Conservation (phyloP, 306 rosid genomes). For the Lathyrus oleraceus region DNA sequence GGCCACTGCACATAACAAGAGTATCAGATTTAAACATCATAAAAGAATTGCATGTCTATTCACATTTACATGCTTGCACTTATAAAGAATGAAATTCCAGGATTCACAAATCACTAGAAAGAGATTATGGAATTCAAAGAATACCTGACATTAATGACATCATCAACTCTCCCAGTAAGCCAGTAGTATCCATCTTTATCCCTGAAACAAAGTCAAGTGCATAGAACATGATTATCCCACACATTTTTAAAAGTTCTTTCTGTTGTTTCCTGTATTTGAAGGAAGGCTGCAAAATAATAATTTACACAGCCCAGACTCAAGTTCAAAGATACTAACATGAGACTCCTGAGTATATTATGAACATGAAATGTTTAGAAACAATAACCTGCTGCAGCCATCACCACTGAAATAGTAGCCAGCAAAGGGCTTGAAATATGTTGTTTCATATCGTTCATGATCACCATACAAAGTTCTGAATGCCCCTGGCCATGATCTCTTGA, state of each 20-base stretch:
- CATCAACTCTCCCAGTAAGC: constrained; percentile 99
- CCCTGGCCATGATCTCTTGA: constrained; percentile 94
- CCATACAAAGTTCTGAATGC: constrained; percentile 96
- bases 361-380: constrained; percentile 23
- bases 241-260: constrained; percentile 17
- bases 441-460: constrained; percentile 97
- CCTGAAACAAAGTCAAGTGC: constrained; percentile 54
- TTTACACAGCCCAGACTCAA: constrained; percentile 7
- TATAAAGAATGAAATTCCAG: constrained; percentile 1
- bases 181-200: constrained; percentile 97
- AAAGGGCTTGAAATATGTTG: constrained; percentile 95
- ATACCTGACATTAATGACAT: constrained; percentile 97
- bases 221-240: constrained; percentile 35
- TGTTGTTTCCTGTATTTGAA: background rate
- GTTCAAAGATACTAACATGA: constrained; percentile 13
- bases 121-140: constrained; percentile 18
- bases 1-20: constrained; percentile 68
- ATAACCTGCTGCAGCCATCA: constrained; percentile 94
- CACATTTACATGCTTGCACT: constrained; percentile 16
- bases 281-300: constrained; percentile 14
- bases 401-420: constrained; percentile 94
- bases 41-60: constrained; percentile 12
- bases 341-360: constrained; percentile 20
- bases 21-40: constrained; percentile 22
- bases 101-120: background rate